These are phyloP conservation scores for Viridothelium virens DNA, from an alignment of 495 filamentous ascomycete species.

Conservation along the genomic window DNA sequence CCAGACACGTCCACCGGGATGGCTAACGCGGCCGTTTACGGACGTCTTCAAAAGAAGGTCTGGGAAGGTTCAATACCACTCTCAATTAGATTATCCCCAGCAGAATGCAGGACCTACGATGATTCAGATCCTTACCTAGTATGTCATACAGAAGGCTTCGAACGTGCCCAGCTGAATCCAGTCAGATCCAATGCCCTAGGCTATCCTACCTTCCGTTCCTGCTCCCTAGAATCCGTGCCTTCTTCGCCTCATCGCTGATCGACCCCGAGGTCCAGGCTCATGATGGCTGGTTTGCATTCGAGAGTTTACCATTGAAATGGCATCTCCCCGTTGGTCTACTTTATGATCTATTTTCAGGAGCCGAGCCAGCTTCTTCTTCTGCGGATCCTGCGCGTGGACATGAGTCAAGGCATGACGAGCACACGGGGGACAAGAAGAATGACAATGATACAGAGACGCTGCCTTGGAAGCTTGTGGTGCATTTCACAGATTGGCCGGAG, in stretches of 20 bases:
- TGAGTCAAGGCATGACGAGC: constrained; percentile 16
- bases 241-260: constrained; percentile 70
- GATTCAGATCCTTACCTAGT: constrained; percentile 36
- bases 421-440: constrained; percentile 19
- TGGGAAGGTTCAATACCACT: constrained; percentile 38
- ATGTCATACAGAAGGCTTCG: constrained; percentile 2
- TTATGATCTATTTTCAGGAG: constrained; percentile 75
- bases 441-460: constrained; percentile 41
- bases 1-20: background rate
- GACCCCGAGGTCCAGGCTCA: constrained; percentile 48
- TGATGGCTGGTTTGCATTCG: constrained; percentile 64
- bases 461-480: constrained; percentile 66
- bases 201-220: constrained; percentile 69
- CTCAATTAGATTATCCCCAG: constrained; percentile 32
- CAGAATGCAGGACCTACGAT: constrained; percentile 36
- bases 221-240: constrained; percentile 66
- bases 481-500: constrained; percentile 67
- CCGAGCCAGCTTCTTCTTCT: constrained; percentile 40
- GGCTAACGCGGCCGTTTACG: background rate
- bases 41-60: constrained; percentile 32
- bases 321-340: constrained; percentile 81
- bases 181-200: constrained; percentile 52
- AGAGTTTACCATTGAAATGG: constrained; percentile 77
- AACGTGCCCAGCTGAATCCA: background rate
- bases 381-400: constrained; percentile 25